These are phyloP conservation scores for Xanthoceras sorbifolium DNA, from an alignment of 345 rosid species.

Conservation along the genomic window DNA sequence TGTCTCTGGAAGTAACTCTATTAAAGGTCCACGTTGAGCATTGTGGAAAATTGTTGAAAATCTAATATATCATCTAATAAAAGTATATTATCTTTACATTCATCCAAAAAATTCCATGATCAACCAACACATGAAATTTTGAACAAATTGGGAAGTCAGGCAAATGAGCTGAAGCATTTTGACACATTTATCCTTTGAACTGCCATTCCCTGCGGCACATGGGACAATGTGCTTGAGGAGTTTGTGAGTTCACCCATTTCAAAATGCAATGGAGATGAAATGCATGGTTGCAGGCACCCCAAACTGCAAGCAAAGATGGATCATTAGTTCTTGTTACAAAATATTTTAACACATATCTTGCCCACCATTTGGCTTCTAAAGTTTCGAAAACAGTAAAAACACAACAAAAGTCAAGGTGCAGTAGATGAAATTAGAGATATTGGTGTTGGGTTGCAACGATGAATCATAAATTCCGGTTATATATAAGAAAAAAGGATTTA, in stretches of 20 bases:
- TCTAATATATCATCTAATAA: too few species aligned
- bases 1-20: too few species aligned
- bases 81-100: background rate
- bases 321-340: background rate
- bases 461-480: background rate
- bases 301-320: slow-evolving; percentile 36
- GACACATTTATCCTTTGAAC: slow-evolving; percentile 49
- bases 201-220: slow-evolving; percentile 91
- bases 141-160: background rate
- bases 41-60: background rate
- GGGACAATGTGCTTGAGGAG: slow-evolving; percentile 87
- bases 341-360: background rate
- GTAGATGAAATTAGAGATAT: background rate
- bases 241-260: slow-evolving; percentile 93
- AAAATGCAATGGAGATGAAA: slow-evolving; percentile 95
- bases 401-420: background rate
- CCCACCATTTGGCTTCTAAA: background rate
- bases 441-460: background rate
- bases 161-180: background rate
- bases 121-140: background rate
- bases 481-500: background rate
- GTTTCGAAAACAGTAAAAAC: background rate
- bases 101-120: background rate
- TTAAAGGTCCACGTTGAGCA: background rate
- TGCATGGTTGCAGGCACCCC: slow-evolving; percentile 78